Percentiles rank a stretch among this genome's conserved stretches.
Conservation (phyloP, 805 yeast genomes). For the Wickerhamomyces bovis region DNA sequence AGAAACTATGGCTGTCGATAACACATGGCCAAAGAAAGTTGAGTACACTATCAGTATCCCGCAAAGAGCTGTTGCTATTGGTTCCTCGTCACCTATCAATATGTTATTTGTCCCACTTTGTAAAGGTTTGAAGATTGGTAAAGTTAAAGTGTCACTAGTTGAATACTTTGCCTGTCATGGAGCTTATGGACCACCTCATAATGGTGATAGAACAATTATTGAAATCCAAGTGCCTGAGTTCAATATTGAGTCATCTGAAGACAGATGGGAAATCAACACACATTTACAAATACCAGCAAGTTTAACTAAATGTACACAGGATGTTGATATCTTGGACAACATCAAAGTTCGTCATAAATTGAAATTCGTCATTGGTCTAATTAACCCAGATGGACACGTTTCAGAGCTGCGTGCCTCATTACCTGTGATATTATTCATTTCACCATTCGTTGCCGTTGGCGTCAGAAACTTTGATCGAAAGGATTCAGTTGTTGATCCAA, state of each 20-base stretch:
- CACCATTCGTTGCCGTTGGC: slow-evolving; percentile 74
- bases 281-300: slow-evolving; percentile 63
- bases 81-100: slow-evolving; percentile 66
- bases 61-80: slow-evolving; percentile 83
- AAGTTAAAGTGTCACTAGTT: slow-evolving; percentile 58
- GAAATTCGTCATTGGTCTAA: slow-evolving; percentile 69
- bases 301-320: slow-evolving; percentile 76
- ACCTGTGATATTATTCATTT: slow-evolving; percentile 70
- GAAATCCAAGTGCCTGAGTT: slow-evolving; percentile 38
- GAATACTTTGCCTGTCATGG: slow-evolving; percentile 65
- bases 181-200: slow-evolving; percentile 47
- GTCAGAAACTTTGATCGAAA: slow-evolving; percentile 32
- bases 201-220: slow-evolving; percentile 57
- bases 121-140: slow-evolving; percentile 76
- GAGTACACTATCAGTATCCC: slow-evolving; percentile 88
- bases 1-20: slow-evolving; percentile 90
- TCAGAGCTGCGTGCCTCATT: slow-evolving; percentile 88
- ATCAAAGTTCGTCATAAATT: slow-evolving; percentile 86
- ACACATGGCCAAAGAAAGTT: slow-evolving; percentile 91
- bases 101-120: slow-evolving; percentile 70
- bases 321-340: slow-evolving; percentile 63
- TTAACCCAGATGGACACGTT: slow-evolving; percentile 87
- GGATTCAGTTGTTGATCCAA: slow-evolving; percentile 20
- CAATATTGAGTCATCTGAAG: slow-evolving; percentile 31
- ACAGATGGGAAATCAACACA: slow-evolving; percentile 70